phyloP scores from a whole-genome alignment of 768 basidiomycete genomes.

The Mycena floridula region DNA sequence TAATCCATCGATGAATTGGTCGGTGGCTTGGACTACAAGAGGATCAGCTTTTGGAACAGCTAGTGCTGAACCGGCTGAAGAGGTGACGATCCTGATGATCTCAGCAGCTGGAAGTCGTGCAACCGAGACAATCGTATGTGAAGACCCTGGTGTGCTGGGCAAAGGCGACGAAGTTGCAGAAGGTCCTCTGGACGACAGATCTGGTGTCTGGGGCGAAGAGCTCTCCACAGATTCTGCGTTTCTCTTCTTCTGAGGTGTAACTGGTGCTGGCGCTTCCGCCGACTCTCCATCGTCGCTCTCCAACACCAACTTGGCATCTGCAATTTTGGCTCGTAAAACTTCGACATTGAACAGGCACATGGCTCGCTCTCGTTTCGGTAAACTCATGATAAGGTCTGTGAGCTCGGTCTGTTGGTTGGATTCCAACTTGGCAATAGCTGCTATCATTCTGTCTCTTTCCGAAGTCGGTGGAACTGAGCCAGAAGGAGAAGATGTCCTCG shows the following conservation, averaged over 20 bases:
- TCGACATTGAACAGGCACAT: slow-evolving; percentile 89
- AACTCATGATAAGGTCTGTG: slow-evolving; percentile 75
- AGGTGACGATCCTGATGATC: slow-evolving; percentile 61
- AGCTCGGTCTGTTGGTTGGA: slow-evolving; percentile 54
- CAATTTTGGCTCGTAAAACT: slow-evolving; percentile 68
- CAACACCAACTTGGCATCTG: slow-evolving; percentile 76
- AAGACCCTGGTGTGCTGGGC: slow-evolving; percentile 51
- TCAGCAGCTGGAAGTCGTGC: slow-evolving; percentile 71
- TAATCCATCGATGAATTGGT: slow-evolving; percentile 64
- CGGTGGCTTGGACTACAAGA: slow-evolving; percentile 58
- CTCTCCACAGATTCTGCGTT: slow-evolving; percentile 30
- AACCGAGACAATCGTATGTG: slow-evolving; percentile 37
- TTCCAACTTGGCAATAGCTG: slow-evolving; percentile 63
- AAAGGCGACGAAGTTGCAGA: slow-evolving; percentile 68
- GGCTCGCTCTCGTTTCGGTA: slow-evolving; percentile 84
- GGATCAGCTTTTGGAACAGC: slow-evolving; percentile 69
- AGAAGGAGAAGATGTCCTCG: slow-evolving; percentile 78
- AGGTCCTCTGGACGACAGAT: slow-evolving; percentile 66
- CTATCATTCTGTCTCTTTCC: slow-evolving; percentile 70
- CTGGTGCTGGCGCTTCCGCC: slow-evolving; percentile 32
- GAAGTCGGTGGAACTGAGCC: slow-evolving; percentile 52
- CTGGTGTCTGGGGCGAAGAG: slow-evolving; percentile 66
- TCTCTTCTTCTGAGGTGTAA: slow-evolving; percentile 64
- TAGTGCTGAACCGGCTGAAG: slow-evolving; percentile 38
- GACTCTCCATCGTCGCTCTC: slow-evolving; percentile 64